phyloP scores from a whole-genome alignment of 805 yeast species.

The Candida ascalaphidarum region DNA sequence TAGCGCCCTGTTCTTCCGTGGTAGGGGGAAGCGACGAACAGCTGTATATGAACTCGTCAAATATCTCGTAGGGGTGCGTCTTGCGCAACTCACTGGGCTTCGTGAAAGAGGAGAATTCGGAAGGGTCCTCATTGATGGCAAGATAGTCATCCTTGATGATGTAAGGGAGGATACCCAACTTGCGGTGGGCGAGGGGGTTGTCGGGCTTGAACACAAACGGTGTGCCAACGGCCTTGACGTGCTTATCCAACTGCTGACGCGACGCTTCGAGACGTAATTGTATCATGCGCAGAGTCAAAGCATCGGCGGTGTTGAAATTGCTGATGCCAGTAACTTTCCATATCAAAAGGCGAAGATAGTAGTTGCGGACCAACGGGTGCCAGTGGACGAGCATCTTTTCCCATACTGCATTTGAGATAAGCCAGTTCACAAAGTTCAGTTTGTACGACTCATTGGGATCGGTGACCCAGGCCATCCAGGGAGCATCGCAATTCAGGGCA shows the following conservation, averaged over 20 bases:
- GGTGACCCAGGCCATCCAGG: slow-evolving; percentile 28
- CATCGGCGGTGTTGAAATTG: slow-evolving; percentile 25
- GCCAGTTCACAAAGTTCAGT: slow-evolving; percentile 44
- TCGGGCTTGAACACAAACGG: slow-evolving; percentile 24
- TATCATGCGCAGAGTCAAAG: slow-evolving; percentile 21
- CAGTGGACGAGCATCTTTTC: slow-evolving; percentile 61
- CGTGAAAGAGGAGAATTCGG: slow-evolving; percentile 7
- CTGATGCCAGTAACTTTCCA: slow-evolving; percentile 52
- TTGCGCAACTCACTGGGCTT: slow-evolving; percentile 32
- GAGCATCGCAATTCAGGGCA: slow-evolving; percentile 4
- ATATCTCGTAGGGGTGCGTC: slow-evolving; percentile 53
- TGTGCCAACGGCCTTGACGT: slow-evolving; percentile 9
- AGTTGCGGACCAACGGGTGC: slow-evolving; percentile 68
- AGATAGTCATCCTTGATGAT: slow-evolving; percentile 14
- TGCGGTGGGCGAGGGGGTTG: slow-evolving; percentile 39
- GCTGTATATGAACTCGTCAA: slow-evolving; percentile 56
- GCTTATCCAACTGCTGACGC: slow-evolving; percentile 6
- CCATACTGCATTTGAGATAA: slow-evolving; percentile 46
- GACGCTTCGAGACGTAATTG: slow-evolving; percentile 22
- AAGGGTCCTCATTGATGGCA: neutral
- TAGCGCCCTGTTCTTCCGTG: slow-evolving; percentile 2
- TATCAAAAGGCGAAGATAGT: slow-evolving; percentile 55
- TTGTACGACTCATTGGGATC: slow-evolving; percentile 33
- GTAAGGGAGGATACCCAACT: slow-evolving; percentile 34
- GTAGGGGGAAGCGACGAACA: slow-evolving; percentile 14